phyloP scores from a whole-genome alignment of 495 filamentous ascomycete species.

The Annulohypoxylon moriforme region DNA sequence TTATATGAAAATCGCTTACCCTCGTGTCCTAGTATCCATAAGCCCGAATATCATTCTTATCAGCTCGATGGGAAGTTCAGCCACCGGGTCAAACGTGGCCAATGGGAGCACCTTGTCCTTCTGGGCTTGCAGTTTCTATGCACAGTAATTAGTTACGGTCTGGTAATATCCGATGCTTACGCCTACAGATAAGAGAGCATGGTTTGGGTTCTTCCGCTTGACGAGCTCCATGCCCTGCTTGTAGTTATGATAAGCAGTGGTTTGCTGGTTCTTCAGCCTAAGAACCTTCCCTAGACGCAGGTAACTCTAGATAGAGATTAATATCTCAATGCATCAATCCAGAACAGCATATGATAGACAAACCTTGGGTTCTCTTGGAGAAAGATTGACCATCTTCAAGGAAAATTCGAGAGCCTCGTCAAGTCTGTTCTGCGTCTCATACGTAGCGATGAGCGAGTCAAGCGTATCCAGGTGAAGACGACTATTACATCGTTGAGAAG shows the following conservation, averaged over 20 bases:
- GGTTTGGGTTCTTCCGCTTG: constrained; percentile 36
- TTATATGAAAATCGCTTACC: constrained; percentile 51
- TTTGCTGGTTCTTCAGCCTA: constrained; percentile 16
- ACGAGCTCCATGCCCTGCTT: constrained; percentile 45
- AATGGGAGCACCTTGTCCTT: constrained; percentile 29
- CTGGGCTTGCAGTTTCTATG: constrained; percentile 26
- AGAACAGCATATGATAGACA: background rate
- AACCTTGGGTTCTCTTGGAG: constrained; percentile 39
- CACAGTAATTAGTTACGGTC: background rate
- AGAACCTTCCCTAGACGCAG: constrained; percentile 39
- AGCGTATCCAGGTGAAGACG: constrained; percentile 22
- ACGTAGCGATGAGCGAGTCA: constrained; percentile 32
- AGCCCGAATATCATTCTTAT: constrained; percentile 57
- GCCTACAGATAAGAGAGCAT: constrained; percentile 35
- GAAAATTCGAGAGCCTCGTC: constrained; percentile 23
- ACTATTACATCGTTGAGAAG: constrained; percentile 22
- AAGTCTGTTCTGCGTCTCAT: constrained; percentile 14
- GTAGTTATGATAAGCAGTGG: constrained; percentile 36
- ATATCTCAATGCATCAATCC: background rate
- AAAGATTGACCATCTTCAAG: constrained; percentile 36
- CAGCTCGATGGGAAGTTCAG: constrained; percentile 62
- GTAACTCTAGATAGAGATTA: constrained; percentile 26
- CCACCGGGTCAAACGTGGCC: constrained; percentile 58
- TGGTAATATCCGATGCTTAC: background rate
- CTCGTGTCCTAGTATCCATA: constrained; percentile 61